A percentile compares a stretch with the other conserved stretches of the same genome.
phyloP scores from a whole-genome alignment of 2,329 filamentous ascomycete genomes.

The Colletotrichum tabaci region DNA sequence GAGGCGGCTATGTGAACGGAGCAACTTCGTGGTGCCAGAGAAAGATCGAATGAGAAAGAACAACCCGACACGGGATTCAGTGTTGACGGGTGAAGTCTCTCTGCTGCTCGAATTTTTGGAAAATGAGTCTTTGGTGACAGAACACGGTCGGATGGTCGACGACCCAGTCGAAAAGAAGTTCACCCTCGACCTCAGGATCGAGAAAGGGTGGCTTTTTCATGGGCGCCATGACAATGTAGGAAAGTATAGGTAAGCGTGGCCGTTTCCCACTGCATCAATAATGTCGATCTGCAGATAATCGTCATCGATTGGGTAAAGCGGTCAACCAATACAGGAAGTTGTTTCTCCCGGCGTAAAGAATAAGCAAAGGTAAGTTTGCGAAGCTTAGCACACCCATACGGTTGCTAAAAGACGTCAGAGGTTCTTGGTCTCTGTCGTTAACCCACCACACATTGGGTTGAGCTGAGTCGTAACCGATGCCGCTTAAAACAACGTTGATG shows the following conservation, averaged over 20 bases:
- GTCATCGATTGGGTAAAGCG: slow-evolving; percentile 55
- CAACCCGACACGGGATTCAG: background rate
- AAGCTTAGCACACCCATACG: slow-evolving; percentile 55
- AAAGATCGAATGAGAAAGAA: slow-evolving; percentile 16
- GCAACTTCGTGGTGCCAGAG: background rate
- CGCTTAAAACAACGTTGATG: slow-evolving; percentile 50
- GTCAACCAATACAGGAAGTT: slow-evolving; percentile 59
- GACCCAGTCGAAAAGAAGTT: background rate
- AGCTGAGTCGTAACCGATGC: slow-evolving; percentile 44
- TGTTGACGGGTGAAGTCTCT: background rate
- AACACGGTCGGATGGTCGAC: background rate
- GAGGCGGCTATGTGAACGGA: background rate
- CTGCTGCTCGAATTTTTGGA: background rate
- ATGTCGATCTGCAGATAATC: slow-evolving; percentile 59
- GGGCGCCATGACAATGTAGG: slow-evolving; percentile 57
- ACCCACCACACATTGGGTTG: slow-evolving; percentile 47
- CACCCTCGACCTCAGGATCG: slow-evolving; percentile 41
- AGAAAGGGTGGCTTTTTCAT: slow-evolving; percentile 72
- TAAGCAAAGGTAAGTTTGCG: slow-evolving; percentile 50
- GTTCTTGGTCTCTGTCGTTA: slow-evolving; percentile 32
- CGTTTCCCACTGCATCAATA: slow-evolving; percentile 52
- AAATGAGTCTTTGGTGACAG: background rate
- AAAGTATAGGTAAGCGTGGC: slow-evolving; percentile 65
- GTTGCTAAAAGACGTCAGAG: slow-evolving; percentile 49
- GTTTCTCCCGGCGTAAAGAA: slow-evolving; percentile 58